Conservation (phyloP, 768 basidiomycete genomes). For the Hygrophorus pudorinus region DNA sequence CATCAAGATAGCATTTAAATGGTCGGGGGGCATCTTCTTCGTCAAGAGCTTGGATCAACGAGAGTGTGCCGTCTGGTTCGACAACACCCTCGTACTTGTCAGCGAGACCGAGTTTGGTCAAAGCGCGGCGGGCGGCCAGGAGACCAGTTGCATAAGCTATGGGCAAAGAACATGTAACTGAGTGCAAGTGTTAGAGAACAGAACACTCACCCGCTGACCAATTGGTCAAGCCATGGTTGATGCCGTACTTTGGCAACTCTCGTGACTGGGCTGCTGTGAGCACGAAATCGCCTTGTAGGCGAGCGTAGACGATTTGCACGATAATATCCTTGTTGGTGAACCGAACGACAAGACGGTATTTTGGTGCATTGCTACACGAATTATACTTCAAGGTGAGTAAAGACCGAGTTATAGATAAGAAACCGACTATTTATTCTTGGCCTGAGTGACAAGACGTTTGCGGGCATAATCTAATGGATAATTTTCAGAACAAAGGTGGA, state of each 20-base stretch:
- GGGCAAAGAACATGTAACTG: conserved; percentile 2
- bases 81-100: conserved; percentile 95
- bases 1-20: conserved; percentile 99
- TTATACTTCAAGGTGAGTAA: background rate
- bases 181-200: background rate
- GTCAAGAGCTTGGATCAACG: conserved; percentile 76
- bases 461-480: conserved; percentile 81
- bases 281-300: conserved; percentile 94
- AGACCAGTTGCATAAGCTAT: conserved; percentile 95
- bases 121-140: conserved; percentile 86
- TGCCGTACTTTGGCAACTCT: conserved; percentile 93
- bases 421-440: conserved; percentile 96
- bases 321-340: conserved; percentile 98
- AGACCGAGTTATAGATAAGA: conserved; percentile 2
- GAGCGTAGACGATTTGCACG: conserved; percentile 92
- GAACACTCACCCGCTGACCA: conserved; percentile 78
- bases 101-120: conserved; percentile 90
- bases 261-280: conserved; percentile 79
- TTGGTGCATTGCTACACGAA: conserved; percentile 72
- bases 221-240: conserved; percentile 97
- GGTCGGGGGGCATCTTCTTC: conserved; percentile 92
- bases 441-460: conserved; percentile 93
- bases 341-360: conserved; percentile 97
- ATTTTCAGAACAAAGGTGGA: conserved; percentile 9
- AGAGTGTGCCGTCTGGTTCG: conserved; percentile 83